These are phyloP conservation scores for Kwoniella dendrophila DNA, from an alignment of 768 basidiomycete species.

Conservation along the genomic window DNA sequence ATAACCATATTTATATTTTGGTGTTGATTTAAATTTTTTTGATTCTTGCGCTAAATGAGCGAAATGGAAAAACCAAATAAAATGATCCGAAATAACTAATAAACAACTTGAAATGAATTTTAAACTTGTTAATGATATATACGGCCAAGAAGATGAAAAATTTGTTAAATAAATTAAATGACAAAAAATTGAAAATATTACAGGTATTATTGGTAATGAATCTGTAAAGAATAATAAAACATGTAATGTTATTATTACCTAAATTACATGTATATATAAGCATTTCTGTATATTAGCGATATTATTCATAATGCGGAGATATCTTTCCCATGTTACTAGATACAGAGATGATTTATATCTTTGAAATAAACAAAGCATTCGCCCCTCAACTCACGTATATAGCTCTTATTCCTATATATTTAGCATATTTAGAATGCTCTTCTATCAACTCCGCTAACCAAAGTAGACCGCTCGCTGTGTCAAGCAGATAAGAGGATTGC, in stretches of 20 bases:
- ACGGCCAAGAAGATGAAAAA: constrained; percentile 85
- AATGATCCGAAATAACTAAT: constrained; percentile 86
- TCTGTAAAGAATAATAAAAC: constrained; percentile 76
- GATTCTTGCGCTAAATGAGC: constrained; percentile 58
- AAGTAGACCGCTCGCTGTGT: constrained; percentile 81
- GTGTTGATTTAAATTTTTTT: constrained; percentile 28
- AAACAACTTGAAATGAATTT: constrained; percentile 83
- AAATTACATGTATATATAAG: too few species aligned
- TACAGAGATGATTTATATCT: too few species aligned
- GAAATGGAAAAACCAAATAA: constrained; percentile 96
- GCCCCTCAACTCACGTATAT: constrained; percentile 90
- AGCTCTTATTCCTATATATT: constrained; percentile 76
- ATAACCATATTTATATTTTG: constrained; percentile 38
- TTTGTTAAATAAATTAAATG: constrained; percentile 91
- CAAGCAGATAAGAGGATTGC: too few species aligned
- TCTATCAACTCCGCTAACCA: constrained; percentile 96
- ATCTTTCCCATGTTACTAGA: too few species aligned
- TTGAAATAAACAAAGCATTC: constrained; percentile 26
- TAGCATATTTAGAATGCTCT: constrained; percentile 82
- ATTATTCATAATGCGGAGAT: too few species aligned
- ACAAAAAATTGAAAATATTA: constrained; percentile 75
- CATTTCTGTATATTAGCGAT: too few species aligned
- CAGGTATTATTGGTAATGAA: constrained; percentile 73
- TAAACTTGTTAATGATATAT: constrained; percentile 83
- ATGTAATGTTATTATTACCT: constrained; percentile 81